Conservation (phyloP, 1,139 yeast genomes). For the Candida buenavistaensis region DNA sequence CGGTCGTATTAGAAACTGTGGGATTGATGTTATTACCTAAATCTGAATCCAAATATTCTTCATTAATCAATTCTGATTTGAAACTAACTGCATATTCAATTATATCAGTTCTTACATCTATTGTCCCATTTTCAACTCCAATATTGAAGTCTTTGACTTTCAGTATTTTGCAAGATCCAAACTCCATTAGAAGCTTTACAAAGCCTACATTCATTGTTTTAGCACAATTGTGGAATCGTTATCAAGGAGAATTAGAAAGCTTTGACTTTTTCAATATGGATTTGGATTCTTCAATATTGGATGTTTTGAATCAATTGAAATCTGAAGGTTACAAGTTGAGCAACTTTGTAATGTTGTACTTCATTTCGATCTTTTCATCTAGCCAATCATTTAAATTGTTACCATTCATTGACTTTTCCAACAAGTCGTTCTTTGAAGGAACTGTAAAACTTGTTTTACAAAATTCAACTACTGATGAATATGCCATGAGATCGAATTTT, state of each 20-base stretch:
- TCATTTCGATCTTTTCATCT: constrained; percentile 21
- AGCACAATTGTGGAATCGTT: constrained; percentile 43
- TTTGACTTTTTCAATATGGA: constrained; percentile 19
- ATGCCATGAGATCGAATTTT: constrained; percentile 28
- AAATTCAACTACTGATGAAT: constrained; percentile 19
- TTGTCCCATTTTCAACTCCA: constrained; percentile 64
- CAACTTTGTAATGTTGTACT: constrained; percentile 32
- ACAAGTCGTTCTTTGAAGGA: constrained; percentile 23
- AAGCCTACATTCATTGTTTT: constrained; percentile 41
- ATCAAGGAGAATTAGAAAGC: constrained; percentile 18
- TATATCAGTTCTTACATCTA: constrained; percentile 72
- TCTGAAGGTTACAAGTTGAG: constrained; percentile 31
- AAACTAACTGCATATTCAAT: constrained; percentile 84
- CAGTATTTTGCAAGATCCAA: constrained; percentile 45
- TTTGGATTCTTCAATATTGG: constrained; percentile 6
- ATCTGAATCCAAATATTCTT: constrained; percentile 19
- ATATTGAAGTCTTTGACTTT: constrained; percentile 70
- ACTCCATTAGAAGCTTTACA: constrained; percentile 19
- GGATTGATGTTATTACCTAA: constrained; percentile 50
- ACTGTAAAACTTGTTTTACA: constrained; percentile 24
- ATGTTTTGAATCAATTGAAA: constrained; percentile 15
- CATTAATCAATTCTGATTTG: constrained; percentile 55
- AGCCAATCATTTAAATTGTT: constrained; percentile 22
- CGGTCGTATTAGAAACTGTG: constrained; percentile 56
- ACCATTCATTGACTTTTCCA: constrained; percentile 21